Percentiles rank a stretch among this genome's conserved stretches.
Conservation (phyloP, 148 eudicot genomes). For the Nyssa sinensis region DNA sequence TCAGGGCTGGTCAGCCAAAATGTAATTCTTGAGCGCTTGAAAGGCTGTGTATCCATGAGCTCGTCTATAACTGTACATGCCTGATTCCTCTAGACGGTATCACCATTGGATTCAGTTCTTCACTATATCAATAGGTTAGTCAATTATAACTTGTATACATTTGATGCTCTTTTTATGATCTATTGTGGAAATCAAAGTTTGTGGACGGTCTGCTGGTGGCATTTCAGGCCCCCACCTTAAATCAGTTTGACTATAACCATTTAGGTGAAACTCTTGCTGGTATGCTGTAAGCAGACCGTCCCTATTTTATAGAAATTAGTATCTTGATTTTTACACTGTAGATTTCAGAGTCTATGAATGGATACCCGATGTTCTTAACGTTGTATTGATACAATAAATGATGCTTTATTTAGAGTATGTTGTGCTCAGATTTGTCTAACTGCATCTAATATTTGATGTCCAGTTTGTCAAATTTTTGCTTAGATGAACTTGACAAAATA, state of each 20-base stretch:
- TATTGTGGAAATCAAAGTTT: background rate
- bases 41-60: slow-evolving; percentile 57
- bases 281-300: background rate
- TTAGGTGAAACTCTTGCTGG: background rate
- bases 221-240: background rate
- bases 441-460: background rate
- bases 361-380: background rate
- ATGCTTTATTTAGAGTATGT: background rate
- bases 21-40: slow-evolving; percentile 59
- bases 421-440: background rate
- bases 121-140: background rate
- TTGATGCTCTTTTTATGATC: slow-evolving; percentile 5
- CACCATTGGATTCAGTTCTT: background rate
- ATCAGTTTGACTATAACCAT: background rate
- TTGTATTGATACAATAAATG: background rate
- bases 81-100: slow-evolving; percentile 22
- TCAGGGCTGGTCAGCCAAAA: slow-evolving; percentile 51
- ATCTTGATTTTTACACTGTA: slow-evolving; percentile 2
- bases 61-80: slow-evolving; percentile 69
- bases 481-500: background rate
- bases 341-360: background rate
- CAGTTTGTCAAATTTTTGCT: background rate
- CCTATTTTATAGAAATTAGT: background rate
- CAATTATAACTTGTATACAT: background rate
- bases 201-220: background rate